Evolutionary conservation across 495 filamentous ascomycete genomes (phyloP).

Genomic region (Podospora conica): DNA sequence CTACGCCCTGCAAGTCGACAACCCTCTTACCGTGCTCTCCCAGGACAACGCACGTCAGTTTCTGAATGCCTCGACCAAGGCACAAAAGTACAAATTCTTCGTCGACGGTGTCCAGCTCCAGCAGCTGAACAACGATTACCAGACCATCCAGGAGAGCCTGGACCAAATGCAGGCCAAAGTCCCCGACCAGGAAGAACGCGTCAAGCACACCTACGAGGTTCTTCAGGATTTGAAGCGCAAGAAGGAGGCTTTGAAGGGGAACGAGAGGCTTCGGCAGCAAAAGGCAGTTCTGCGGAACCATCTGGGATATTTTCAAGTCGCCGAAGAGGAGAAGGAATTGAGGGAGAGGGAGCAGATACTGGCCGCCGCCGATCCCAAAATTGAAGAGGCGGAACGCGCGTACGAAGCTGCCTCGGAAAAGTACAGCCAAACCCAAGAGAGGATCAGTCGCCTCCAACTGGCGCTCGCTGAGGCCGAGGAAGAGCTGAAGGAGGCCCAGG

Average conservation of each 20-base stretch:
- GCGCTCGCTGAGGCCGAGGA: constrained; percentile 18
- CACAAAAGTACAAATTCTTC: constrained; percentile 94
- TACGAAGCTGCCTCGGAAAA: not conserved
- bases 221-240: constrained; percentile 38
- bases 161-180: constrained; percentile 44
- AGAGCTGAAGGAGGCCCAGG: constrained; percentile 33
- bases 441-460: constrained; percentile 24
- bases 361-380: constrained; percentile 26
- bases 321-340: constrained; percentile 32
- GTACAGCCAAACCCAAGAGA: constrained; percentile 17
- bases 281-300: constrained; percentile 49
- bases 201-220: constrained; percentile 46
- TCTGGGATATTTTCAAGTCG: constrained; percentile 68
- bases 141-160: constrained; percentile 54
- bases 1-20: constrained; percentile 90
- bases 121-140: constrained; percentile 86
- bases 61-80: constrained; percentile 71
- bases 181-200: constrained; percentile 52
- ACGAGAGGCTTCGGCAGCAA: constrained; percentile 49
- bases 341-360: constrained; percentile 26
- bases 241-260: constrained; percentile 52
- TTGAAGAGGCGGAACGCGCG: constrained; percentile 13
- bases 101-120: constrained; percentile 92
- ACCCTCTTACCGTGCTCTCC: constrained; percentile 95
- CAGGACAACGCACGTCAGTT: constrained; percentile 95